phyloP scores from a whole-genome alignment of 2,329 filamentous ascomycete species.

The Periconia sp. region DNA sequence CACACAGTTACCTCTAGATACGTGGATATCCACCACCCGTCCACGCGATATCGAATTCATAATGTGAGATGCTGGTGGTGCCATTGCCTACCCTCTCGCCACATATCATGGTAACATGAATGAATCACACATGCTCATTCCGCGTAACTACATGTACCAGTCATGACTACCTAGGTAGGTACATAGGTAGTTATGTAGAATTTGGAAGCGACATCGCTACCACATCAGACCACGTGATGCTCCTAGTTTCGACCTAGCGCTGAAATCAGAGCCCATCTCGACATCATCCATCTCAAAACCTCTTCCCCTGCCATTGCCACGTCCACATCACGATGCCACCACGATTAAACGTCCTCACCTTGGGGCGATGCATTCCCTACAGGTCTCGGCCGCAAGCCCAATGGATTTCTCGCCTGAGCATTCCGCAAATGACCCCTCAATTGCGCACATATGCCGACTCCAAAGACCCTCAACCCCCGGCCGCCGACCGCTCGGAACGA shows the following conservation, averaged over 20 bases:
- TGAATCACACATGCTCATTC: no score
- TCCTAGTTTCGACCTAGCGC: background rate
- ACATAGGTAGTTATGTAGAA: no score
- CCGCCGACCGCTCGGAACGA: conserved; percentile 32
- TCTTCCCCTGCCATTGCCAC: conserved; percentile 6
- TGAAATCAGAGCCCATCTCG: conserved; percentile 6
- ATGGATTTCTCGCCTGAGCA: conserved; percentile 29
- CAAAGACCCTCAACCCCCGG: conserved; percentile 32
- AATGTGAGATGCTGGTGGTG: no score
- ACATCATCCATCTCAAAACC: conserved; percentile 18
- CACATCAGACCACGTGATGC: background rate
- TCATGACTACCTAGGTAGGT: no score
- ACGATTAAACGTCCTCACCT: conserved; percentile 35
- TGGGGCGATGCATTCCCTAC: conserved; percentile 37
- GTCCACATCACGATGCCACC: conserved; percentile 38
- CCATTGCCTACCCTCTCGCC: no score
- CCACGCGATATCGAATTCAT: no score
- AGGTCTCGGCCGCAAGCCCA: conserved; percentile 29
- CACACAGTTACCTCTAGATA: no score
- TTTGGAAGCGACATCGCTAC: no score
- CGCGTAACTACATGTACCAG: no score
- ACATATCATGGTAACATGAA: no score
- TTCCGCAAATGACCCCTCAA: conserved; percentile 27
- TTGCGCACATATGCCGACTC: conserved; percentile 33
- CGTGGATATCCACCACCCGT: no score